Conservation (phyloP, 257 asterid genomes). For the Catharanthus roseus region DNA sequence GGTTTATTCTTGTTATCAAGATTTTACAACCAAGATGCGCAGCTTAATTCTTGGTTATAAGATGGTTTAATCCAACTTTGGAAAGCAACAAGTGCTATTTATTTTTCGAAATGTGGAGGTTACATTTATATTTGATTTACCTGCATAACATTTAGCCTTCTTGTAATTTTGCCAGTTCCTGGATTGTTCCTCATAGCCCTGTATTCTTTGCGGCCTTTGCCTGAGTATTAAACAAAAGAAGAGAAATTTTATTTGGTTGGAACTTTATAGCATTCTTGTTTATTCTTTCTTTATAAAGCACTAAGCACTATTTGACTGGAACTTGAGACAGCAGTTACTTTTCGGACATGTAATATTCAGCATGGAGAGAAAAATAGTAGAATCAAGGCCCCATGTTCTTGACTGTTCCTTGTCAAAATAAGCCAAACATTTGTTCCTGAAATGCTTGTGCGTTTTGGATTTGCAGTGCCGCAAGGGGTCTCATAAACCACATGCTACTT, state of each 20-base stretch:
- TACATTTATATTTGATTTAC: neutral
- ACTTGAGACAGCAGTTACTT: neutral
- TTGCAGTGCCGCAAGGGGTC: slow-evolving; percentile 89
- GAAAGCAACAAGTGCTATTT: too few species aligned
- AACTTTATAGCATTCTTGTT: neutral
- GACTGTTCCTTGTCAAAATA: neutral
- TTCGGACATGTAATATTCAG: neutral
- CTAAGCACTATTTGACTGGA: neutral
- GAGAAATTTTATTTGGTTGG: neutral
- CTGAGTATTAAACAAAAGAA: neutral
- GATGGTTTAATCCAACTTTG: neutral
- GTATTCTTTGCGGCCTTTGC: neutral
- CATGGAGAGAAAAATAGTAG: neutral
- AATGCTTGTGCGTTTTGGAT: slow-evolving; percentile 8
- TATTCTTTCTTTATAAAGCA: neutral
- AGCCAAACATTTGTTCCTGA: neutral
- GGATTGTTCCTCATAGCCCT: neutral
- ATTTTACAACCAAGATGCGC: neutral
- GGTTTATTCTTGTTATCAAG: neutral
- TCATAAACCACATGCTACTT: slow-evolving; percentile 82
- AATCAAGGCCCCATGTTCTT: neutral
- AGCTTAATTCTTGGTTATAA: neutral
- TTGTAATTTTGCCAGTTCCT: neutral
- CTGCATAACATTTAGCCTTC: neutral
- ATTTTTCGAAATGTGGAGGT: too few species aligned